These are phyloP conservation scores for Plantago lanceolata DNA, from an alignment of 305 asterid species.

Conservation along the genomic window DNA sequence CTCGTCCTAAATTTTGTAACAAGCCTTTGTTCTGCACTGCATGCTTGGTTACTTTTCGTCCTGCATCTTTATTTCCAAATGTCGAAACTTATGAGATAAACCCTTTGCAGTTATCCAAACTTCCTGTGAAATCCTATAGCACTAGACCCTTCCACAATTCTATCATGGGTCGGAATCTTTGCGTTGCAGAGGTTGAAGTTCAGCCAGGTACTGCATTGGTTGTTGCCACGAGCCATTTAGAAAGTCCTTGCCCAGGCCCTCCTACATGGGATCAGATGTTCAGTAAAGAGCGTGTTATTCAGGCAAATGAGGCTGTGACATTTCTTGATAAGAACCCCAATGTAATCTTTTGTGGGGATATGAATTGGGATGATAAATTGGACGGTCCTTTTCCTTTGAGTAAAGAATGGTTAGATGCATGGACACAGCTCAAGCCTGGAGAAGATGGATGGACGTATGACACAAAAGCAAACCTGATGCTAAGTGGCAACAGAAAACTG, in stretches of 20 bases:
- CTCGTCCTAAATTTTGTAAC: neutral
- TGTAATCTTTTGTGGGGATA: conserved; percentile 83
- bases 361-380: conserved; percentile 88
- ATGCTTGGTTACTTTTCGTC: neutral
- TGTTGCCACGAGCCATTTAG: conserved; percentile 88
- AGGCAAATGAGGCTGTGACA: conserved; percentile 73
- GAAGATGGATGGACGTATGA: conserved; percentile 84
- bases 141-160: conserved; percentile 62
- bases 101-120: conserved; percentile 60
- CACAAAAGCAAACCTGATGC: conserved; percentile 89
- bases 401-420: conserved; percentile 81
- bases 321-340: conserved; percentile 50
- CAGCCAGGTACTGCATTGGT: conserved; percentile 37
- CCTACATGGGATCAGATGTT: conserved; percentile 92
- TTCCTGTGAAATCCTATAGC: conserved; percentile 62
- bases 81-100: neutral
- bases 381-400: conserved; percentile 77
- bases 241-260: conserved; percentile 86
- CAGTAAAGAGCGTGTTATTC: conserved; percentile 81
- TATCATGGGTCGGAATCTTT: conserved; percentile 71
- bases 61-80: neutral
- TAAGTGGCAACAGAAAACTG: conserved; percentile 55
- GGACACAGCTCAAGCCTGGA: conserved; percentile 63
- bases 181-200: conserved; percentile 55
- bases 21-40: neutral